Base-by-base conservation (phyloP, 2,329 filamentous ascomycete genomes). In the Rutstroemia sp. region DNA sequence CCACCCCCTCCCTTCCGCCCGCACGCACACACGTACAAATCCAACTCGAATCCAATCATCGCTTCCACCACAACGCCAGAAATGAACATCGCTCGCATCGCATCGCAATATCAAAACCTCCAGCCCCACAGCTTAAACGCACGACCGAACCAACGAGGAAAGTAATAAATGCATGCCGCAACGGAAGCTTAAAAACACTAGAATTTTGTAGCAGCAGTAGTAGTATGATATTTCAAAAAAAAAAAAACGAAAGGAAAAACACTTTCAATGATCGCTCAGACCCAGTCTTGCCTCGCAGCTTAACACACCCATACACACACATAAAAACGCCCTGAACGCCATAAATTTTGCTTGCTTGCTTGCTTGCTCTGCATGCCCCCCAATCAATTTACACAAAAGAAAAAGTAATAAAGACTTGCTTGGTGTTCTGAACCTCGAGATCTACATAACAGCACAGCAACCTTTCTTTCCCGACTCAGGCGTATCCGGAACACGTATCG, bases 391-490 rank as follows among this genome's bases (percentile, higher is more conserved):
- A 53, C 40, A 53, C 19, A 53, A 14, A 38, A 46, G 25, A 23
- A 10, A 47, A 38, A 53, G 14, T 30, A 8, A 16, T 46, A 30
- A 36, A 30, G 10, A 51, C 16, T 27, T 16, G 25, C 21, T 44
- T 16, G 25, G 27, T 44, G 23, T 39, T 38, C 42, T 4, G 10
- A 36, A 47, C 10, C 8, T 8, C 8, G 27, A 44, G 36, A 16
- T 9, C 42, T 57, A 79, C 77, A 79, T 79, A 60, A 79, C 70
- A 50, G 76, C 68, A 61, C 77, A 79, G 69, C 77, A 79, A 48
- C 75, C 76, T 61, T 77, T 62, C 4, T 67, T 74, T 61, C 73
- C 75, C 64, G 75, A 75, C 49, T 82, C 78, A 10, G 75, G 74
- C 4, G 78, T 75, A 49, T 83, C 76, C 46, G 80, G 79, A 23